Evolutionary conservation across 495 filamentous ascomycete species (phyloP), one percentile per base, ranked within the genome.

Genomic region (Alectoria sarmentosa): DNA sequence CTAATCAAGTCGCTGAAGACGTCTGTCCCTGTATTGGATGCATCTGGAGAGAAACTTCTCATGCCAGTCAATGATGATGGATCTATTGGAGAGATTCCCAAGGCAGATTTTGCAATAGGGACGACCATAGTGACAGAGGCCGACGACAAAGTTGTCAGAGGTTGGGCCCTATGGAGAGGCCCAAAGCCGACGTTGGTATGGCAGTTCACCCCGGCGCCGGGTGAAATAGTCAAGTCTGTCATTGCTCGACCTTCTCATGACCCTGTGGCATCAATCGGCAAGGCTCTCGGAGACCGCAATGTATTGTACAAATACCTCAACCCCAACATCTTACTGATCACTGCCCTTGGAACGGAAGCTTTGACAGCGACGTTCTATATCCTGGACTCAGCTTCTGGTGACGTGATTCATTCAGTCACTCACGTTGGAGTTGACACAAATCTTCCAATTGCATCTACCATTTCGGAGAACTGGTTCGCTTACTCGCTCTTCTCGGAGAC

Each of bases 281-380:
- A 90, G 65, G 94, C 96, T 26, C 84, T 98, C 39, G 92, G 91
- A 59, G 87, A 98, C 70, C 87, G 94, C 26, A 88, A 86, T 1
- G 94, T 99, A 48, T 81, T 96, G 65, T 99, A 98, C 83, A 99
- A 99, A 77, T 97, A 97, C 73, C 78, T 99, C 32, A 94, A 92
- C 76, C 87, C 90, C 1, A 97, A 98, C 74, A 79, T 92, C 8
- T 78, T 92, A 10, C 83, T 96, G 0, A 79, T 96, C 60, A 90
- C 90, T 1, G 83, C 91, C 11, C 78, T 86, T 23, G 77, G 87
- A 61, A 81, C 86, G 41, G 74, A 76, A 30, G 74, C 80, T 2
- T 79, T 75, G 9, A 78, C 76, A 0, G 86, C 88, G 11, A 84
- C 84, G 1, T 81, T 96, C 66, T 91, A 95, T 69, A 80, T 98